Base-by-base conservation (phyloP, 768 basidiomycete species). In the Tylopilus felleus region DNA sequence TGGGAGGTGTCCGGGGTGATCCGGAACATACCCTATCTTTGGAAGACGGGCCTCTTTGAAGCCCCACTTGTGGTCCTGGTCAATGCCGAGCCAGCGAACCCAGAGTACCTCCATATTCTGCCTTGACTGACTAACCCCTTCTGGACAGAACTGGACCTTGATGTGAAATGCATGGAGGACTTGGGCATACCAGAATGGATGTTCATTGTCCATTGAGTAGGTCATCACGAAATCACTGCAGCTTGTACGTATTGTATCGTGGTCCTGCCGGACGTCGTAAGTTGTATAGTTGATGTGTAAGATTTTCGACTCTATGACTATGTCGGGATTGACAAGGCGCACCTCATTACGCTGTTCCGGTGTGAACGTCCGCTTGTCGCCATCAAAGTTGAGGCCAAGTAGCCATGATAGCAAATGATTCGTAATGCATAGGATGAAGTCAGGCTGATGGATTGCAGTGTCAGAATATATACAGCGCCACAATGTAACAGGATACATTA, bases 151-250 rank as follows among this genome's bases (percentile, higher is more conserved):
- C 4, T 8, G 17, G 3, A 47, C 47, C 33, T 47, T 16, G 17
- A 47, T 23, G 5, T 36, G 47, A 16, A 47, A 47, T 36, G 33
- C 35, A 28, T 9, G 19, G 9, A 45, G n/a, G 3, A 45, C 16
- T 10, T 13, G 17, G 5, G 47, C 23, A n/a, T 27, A 28, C 22
- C 64, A 65, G 46, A 56, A 68, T 0, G 61, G 61, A 46, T 67
- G 59, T 8, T 27, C 23, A 2, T 25, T 23, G 12, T 60, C 58
- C 5, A 53, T 23, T 3, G n/a, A 47, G 0, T 35, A 36, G 8
- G 46, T 41, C 63, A 66, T 61, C n/a, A 66, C 35, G 19, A 52
- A 33, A 21, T 39, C 39, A 1, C 40, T 28, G 1, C 19, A 8
- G 2, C 9, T 12, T 1, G 49, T 27, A 4, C 40, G 46, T 4